Percentiles rank a stretch among this genome's conserved stretches.
Evolutionary conservation across 2,329 filamentous ascomycete species (phyloP).

Genomic region (Penicillium griseofulvum): DNA sequence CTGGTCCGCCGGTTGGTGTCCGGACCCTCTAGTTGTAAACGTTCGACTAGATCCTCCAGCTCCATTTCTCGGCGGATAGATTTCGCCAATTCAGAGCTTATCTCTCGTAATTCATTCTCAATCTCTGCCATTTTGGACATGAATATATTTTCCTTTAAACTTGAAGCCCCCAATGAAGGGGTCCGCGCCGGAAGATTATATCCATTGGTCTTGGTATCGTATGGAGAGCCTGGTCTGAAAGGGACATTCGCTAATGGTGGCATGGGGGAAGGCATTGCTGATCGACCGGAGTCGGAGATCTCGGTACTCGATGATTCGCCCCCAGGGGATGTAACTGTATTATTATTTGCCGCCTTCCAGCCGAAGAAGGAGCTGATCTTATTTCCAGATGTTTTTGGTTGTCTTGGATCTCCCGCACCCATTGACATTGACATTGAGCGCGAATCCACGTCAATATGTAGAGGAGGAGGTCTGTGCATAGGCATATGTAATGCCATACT

Average conservation of each 20-base stretch:
- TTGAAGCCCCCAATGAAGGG: slow-evolving; percentile 45
- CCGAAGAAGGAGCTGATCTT: slow-evolving; percentile 67
- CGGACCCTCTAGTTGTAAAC: slow-evolving; percentile 71
- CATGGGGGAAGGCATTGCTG: slow-evolving; percentile 58
- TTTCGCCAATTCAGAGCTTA: slow-evolving; percentile 85
- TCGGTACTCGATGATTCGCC: slow-evolving; percentile 61
- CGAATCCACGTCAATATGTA: slow-evolving; percentile 44
- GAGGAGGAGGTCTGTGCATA: slow-evolving; percentile 40
- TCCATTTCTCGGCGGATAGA: slow-evolving; percentile 97
- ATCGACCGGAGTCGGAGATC: slow-evolving; percentile 60
- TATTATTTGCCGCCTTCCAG: slow-evolving; percentile 51
- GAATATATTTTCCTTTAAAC: slow-evolving; percentile 46
- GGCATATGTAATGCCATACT: slow-evolving; percentile 48
- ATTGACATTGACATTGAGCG: slow-evolving; percentile 39
- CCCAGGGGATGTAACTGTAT: slow-evolving; percentile 50
- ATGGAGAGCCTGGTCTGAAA: slow-evolving; percentile 44
- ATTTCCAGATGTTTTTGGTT: slow-evolving; percentile 53
- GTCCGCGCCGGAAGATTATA: slow-evolving; percentile 43
- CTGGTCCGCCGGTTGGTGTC: slow-evolving; percentile 74
- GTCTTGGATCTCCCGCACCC: slow-evolving; percentile 33
- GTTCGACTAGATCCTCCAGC: slow-evolving; percentile 87
- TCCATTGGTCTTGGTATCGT: slow-evolving; percentile 54
- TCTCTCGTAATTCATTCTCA: slow-evolving; percentile 89
- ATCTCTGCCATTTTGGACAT: slow-evolving; percentile 73
- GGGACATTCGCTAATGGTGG: slow-evolving; percentile 36